A percentile compares a stretch with the other conserved stretches of the same genome.
Evolutionary conservation across 2,329 filamentous ascomycete species (phyloP).

Genomic region (Colletotrichum filicis): DNA sequence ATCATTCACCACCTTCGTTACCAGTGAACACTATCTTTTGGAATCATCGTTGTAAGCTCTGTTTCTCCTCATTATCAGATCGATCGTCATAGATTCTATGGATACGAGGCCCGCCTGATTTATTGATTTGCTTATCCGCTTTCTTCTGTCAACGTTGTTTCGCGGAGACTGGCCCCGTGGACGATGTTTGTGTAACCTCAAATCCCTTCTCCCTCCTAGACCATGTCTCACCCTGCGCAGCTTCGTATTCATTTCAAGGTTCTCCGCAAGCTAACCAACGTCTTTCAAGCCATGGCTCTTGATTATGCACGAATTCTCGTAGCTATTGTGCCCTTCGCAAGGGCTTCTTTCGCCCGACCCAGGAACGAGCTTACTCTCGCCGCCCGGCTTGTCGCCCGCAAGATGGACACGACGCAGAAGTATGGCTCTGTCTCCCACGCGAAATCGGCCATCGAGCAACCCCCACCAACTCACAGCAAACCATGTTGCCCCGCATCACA

Average conservation of each 20-base stretch:
- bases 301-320: neutral
- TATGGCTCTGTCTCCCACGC: neutral
- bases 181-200: conserved; percentile 9
- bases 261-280: neutral
- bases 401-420: neutral
- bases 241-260: conserved; percentile 14
- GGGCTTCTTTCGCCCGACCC: neutral
- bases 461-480: conserved; percentile 12
- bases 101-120: neutral
- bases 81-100: neutral
- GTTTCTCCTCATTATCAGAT: neutral
- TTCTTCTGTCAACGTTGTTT: conserved; percentile 18
- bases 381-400: neutral
- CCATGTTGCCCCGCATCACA: conserved; percentile 1
- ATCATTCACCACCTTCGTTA: neutral
- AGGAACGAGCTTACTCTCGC: neutral
- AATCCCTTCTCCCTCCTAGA: conserved; percentile 4
- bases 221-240: neutral
- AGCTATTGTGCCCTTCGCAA: neutral
- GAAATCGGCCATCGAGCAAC: neutral
- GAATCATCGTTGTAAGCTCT: neutral
- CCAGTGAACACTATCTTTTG: neutral
- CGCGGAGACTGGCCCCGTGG: neutral
- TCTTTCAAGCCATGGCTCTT: neutral
- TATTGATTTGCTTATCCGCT: neutral